These are phyloP conservation scores for Trichoderma koningii DNA, from an alignment of 2,329 filamentous ascomycete genomes.

Conservation along the genomic window DNA sequence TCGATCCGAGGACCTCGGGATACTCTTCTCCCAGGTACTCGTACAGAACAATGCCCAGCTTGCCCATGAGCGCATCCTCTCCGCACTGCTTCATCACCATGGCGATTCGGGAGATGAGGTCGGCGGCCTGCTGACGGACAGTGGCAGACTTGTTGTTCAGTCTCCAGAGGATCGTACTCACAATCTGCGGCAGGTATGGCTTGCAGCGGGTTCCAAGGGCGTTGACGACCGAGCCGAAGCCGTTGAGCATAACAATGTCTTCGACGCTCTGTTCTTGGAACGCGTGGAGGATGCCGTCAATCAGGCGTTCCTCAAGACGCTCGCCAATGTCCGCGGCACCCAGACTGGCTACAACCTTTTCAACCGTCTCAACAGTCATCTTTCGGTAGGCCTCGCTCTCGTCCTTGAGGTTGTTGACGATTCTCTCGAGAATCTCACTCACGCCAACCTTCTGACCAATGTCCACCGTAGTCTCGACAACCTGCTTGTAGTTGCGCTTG, in stretches of 20 bases:
- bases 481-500: constrained; percentile 95
- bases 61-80: constrained; percentile 93
- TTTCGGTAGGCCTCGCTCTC: constrained; percentile 97
- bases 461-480: constrained; percentile 97
- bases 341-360: constrained; percentile 91
- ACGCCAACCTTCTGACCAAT: constrained; percentile 97
- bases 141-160: constrained; percentile 98
- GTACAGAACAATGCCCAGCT: constrained; percentile 91
- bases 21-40: constrained; percentile 99
- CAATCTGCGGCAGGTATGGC: constrained; percentile 94
- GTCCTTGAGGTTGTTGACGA: constrained; percentile 95
- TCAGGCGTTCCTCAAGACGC: constrained; percentile 86
- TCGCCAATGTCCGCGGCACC: constrained; percentile 94
- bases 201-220: constrained; percentile 92
- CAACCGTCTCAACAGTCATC: constrained; percentile 98
- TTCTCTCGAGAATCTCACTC: constrained; percentile 88
- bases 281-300: constrained; percentile 91
- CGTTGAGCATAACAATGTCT: constrained; percentile 93
- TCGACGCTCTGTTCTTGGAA: constrained; percentile 99
- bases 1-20: constrained; percentile 94
- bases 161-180: constrained; percentile 93
- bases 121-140: constrained; percentile 93
- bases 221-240: constrained; percentile 96
- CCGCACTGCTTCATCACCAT: constrained; percentile 99
- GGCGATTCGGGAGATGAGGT: constrained; percentile 93